Evolutionary conservation across 2,329 filamentous ascomycete species (phyloP).

Genomic region (Verticillium longisporum): DNA sequence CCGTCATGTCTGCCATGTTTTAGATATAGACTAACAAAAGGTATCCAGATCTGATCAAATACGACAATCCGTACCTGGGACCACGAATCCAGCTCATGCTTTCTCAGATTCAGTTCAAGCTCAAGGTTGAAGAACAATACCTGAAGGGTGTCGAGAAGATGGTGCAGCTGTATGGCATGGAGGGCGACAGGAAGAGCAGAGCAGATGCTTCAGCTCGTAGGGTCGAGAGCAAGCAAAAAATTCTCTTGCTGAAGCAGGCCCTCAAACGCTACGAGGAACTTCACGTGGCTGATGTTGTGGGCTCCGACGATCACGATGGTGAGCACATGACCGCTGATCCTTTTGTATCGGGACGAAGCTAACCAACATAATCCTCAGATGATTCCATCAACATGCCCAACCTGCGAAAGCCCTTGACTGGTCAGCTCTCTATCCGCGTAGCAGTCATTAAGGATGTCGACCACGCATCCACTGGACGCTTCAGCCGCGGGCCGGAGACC

Average conservation of each 20-base stretch:
- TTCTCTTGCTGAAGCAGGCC: constrained; percentile 89
- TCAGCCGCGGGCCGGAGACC: constrained; percentile 86
- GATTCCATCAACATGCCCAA: constrained; percentile 96
- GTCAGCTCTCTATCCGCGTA: constrained; percentile 79
- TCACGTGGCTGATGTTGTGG: constrained; percentile 79
- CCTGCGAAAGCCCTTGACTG: constrained; percentile 90
- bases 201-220: constrained; percentile 83
- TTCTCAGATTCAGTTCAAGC: constrained; percentile 96
- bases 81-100: constrained; percentile 98
- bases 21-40: constrained; percentile 3
- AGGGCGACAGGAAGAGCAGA: constrained; percentile 92
- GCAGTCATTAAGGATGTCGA: constrained; percentile 90
- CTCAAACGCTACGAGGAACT: constrained; percentile 96
- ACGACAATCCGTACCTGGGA: constrained; percentile 90
- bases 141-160: constrained; percentile 99
- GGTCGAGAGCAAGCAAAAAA: constrained; percentile 97
- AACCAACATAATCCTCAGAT: constrained; percentile 46
- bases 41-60: constrained; percentile 84
- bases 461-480: constrained; percentile 77
- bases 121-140: constrained; percentile 98
- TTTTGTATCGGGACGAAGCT: background rate
- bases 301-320: constrained; percentile 74
- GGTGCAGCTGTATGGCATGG: constrained; percentile 95
- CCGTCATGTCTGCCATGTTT: background rate
- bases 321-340: constrained; percentile 23